phyloP scores from a whole-genome alignment of 306 rosid genomes.

The Parietaria judaica region DNA sequence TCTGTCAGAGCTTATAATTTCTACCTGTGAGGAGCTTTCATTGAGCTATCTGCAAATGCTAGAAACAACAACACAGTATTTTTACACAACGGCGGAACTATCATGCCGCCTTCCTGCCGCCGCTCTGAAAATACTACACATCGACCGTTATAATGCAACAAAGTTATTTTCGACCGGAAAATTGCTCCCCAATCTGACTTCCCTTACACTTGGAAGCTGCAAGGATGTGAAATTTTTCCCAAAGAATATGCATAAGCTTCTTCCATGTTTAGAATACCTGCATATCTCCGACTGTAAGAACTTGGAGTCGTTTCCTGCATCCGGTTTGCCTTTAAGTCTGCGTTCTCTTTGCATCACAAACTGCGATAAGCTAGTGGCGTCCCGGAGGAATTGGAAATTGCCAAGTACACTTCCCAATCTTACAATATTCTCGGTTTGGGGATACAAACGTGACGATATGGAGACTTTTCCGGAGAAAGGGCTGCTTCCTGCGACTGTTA shows the following conservation, averaged over 20 bases:
- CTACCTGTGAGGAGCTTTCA: conserved; percentile 8
- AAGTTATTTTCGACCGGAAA: background rate
- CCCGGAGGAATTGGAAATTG: conserved; percentile 12
- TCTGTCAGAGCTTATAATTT: background rate
- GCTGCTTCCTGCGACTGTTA: conserved; percentile 6
- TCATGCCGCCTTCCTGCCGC: too few species aligned
- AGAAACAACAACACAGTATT: too few species aligned
- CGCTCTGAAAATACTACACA: too few species aligned
- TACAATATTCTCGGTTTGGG: background rate
- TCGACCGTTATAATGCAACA: too few species aligned
- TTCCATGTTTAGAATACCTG: conserved; percentile 9
- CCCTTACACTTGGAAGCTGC: background rate
- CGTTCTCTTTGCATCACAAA: background rate
- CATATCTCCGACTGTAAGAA: background rate
- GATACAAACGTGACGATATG: background rate
- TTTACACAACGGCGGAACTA: too few species aligned
- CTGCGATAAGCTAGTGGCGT: conserved; percentile 7
- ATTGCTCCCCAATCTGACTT: conserved; percentile 8
- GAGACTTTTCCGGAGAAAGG: conserved; percentile 17
- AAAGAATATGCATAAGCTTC: background rate
- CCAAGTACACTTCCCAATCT: background rate
- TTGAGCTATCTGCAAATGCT: conserved; percentile 17
- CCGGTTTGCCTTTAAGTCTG: conserved; percentile 10
- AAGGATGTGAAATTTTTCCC: conserved; percentile 5
- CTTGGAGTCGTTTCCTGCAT: conserved; percentile 10